Evolutionary conservation across 345 rosid genomes (phyloP).

Genomic region (Pugionium dolabratum): DNA sequence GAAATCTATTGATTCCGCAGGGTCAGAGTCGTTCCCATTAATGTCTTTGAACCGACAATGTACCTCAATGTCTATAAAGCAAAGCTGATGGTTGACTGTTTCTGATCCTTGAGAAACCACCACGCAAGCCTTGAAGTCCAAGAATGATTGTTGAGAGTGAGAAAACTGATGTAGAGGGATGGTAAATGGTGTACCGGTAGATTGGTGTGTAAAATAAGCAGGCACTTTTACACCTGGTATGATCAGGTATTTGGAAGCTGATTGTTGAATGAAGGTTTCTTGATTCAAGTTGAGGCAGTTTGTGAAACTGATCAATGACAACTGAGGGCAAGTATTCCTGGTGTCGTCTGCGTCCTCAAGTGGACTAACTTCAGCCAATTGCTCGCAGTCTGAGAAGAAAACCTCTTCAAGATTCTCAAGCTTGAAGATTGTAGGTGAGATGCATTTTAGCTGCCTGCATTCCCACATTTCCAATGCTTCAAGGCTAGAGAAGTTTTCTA

Average conservation of each 20-base stretch:
- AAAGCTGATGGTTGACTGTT: neutral
- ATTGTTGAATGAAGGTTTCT: slow-evolving; percentile 16
- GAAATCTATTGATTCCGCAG: neutral
- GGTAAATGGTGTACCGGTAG: neutral
- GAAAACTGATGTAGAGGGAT: slow-evolving; percentile 2
- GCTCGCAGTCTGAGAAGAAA: slow-evolving; percentile 23
- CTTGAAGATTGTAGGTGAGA: slow-evolving; percentile 22
- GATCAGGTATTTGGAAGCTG: slow-evolving; percentile 8
- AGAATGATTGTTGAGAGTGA: slow-evolving; percentile 8
- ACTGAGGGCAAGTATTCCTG: neutral
- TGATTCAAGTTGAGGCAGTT: slow-evolving; percentile 9
- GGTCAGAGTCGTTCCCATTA: slow-evolving; percentile 18
- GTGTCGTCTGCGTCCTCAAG: slow-evolving; percentile 11
- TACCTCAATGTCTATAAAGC: slow-evolving; percentile 30
- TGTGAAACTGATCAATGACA: slow-evolving; percentile 22
- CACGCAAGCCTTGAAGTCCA: slow-evolving; percentile 31
- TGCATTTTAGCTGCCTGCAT: slow-evolving; percentile 7
- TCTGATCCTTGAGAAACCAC: slow-evolving; percentile 26
- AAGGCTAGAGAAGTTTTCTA: neutral
- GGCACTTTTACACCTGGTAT: slow-evolving; percentile 27
- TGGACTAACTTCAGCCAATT: slow-evolving; percentile 1
- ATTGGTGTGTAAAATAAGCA: neutral
- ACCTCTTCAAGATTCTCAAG: slow-evolving; percentile 2
- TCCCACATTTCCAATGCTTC: slow-evolving; percentile 3
- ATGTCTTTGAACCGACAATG: slow-evolving; percentile 20